Conservation (phyloP, 2,329 filamentous ascomycete species). For the Monosporascus sp. region DNA sequence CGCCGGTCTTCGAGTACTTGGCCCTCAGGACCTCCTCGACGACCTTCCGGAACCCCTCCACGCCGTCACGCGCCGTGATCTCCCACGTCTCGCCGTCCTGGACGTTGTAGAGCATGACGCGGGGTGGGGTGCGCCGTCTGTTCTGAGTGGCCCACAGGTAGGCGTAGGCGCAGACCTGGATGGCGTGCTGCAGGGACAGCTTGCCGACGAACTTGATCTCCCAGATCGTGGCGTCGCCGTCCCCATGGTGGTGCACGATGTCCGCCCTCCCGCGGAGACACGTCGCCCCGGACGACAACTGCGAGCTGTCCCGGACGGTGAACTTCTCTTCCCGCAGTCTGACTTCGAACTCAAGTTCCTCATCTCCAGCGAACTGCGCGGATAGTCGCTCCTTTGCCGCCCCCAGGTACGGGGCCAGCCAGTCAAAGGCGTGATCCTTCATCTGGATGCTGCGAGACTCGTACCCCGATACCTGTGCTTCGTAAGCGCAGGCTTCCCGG, state of each 20-base stretch:
- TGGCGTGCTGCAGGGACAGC: conserved; percentile 18
- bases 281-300: neutral
- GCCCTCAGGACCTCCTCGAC: conserved; percentile 12
- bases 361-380: conserved; percentile 5
- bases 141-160: conserved; percentile 11
- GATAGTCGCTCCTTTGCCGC: conserved; percentile 14
- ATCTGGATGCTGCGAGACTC: conserved; percentile 20
- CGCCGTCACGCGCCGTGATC: conserved; percentile 7
- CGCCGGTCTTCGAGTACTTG: conserved; percentile 12
- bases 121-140: conserved; percentile 2
- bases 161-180: conserved; percentile 22
- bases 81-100: conserved; percentile 20
- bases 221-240: conserved; percentile 13
- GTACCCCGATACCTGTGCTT: conserved; percentile 18
- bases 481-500: conserved; percentile 19
- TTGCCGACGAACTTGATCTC: conserved; percentile 25
- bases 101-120: conserved; percentile 21
- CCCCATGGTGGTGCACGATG: conserved; percentile 2
- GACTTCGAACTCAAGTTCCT: conserved; percentile 4
- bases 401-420: conserved; percentile 17
- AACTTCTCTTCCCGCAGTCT: neutral
- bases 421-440: conserved; percentile 19
- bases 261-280: neutral
- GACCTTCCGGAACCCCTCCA: conserved; percentile 4
- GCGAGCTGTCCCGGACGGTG: neutral